phyloP scores from a whole-genome alignment of 352 stramenopile genomes.

The Globisporangium nunn region DNA sequence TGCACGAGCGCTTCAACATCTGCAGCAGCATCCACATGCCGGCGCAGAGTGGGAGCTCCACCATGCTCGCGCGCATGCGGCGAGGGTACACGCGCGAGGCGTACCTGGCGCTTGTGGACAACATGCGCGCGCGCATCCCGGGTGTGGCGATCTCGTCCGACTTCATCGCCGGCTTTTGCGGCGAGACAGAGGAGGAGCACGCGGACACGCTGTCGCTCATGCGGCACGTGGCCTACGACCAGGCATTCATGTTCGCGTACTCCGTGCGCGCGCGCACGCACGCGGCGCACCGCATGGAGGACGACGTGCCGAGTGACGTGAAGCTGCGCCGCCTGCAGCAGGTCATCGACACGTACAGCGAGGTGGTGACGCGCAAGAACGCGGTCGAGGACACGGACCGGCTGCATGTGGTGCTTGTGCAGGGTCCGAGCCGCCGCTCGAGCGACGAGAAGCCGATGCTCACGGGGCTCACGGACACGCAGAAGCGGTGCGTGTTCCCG shows the following conservation, averaged over 20 bases:
- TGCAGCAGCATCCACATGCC: constrained; percentile 98
- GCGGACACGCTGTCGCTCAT: constrained; percentile 88
- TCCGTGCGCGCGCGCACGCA: constrained; percentile 95
- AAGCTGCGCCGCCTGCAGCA: constrained; percentile 95
- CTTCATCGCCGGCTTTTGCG: constrained; percentile 99
- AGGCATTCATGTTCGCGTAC: constrained; percentile 99
- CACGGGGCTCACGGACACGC: constrained; percentile 84
- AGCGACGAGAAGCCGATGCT: constrained; percentile 66
- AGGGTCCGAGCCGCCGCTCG: constrained; percentile 87
- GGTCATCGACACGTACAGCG: constrained; percentile 93
- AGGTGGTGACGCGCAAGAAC: constrained; percentile 90
- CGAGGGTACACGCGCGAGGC: constrained; percentile 95
- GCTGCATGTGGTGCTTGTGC: constrained; percentile 94
- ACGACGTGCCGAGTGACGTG: constrained; percentile 92
- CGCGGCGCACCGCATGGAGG: constrained; percentile 91
- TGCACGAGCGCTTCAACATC: constrained; percentile 92
- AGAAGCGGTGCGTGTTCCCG: constrained; percentile 85
- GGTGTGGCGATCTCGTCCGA: constrained; percentile 90
- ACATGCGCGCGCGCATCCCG: constrained; percentile 82
- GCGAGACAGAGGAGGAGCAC: constrained; percentile 97
- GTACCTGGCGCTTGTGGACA: constrained; percentile 95
- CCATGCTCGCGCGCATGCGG: constrained; percentile 89
- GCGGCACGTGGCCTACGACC: constrained; percentile 89
- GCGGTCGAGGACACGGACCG: constrained; percentile 86
- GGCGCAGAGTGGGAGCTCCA: constrained; percentile 93